phyloP scores from a whole-genome alignment of 1,284 basidiomycete species.

The Golubevia sp. region DNA sequence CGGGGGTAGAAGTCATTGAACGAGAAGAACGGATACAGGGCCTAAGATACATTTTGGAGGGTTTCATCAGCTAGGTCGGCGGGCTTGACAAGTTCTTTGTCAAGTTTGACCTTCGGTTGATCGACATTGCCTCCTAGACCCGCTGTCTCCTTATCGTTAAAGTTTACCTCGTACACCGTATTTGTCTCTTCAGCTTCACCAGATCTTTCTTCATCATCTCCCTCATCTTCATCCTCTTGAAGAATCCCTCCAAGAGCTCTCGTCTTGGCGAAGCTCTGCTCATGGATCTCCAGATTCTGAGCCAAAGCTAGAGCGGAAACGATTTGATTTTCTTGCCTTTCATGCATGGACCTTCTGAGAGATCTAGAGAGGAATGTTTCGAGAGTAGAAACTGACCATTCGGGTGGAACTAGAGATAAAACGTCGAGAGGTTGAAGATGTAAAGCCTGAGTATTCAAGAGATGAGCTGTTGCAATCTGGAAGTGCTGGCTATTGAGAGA shows the following conservation, averaged over 20 bases:
- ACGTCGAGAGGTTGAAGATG: constrained; percentile 36
- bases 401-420: constrained; percentile 30
- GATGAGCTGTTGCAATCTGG: constrained; percentile 32
- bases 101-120: no score
- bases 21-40: no score
- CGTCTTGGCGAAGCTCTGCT: constrained; percentile 30
- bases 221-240: constrained; percentile 22
- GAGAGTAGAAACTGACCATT: constrained; percentile 38
- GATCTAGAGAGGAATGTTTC: constrained; percentile 37
- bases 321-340: constrained; percentile 25
- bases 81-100: no score
- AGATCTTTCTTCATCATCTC: constrained; percentile 2
- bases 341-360: constrained; percentile 29
- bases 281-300: constrained; percentile 32
- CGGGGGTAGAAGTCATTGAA: no score
- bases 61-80: no score
- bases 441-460: constrained; percentile 39
- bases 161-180: no score
- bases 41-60: no score
- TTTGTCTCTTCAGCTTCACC: constrained; percentile 1
- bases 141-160: no score
- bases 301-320: constrained; percentile 30
- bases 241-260: constrained; percentile 19
- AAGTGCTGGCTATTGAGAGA: constrained; percentile 14
- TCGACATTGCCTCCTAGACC: no score